Base-by-base conservation (phyloP, 2,329 filamentous ascomycete genomes). In the Aspergillus clavatus region DNA sequence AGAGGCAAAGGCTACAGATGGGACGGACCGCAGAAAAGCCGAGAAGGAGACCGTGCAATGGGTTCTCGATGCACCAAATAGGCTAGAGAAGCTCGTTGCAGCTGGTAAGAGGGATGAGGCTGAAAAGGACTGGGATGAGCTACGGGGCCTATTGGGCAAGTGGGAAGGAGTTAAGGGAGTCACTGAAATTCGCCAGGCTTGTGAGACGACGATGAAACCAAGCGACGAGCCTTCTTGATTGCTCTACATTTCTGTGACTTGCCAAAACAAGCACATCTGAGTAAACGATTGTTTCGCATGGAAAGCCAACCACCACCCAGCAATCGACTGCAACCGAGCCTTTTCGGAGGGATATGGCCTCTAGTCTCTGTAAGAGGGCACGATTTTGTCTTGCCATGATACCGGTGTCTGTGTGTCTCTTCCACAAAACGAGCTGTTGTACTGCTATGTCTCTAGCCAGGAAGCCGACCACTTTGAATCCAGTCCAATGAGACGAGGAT, bases 161-260 rank as follows among this genome's bases (percentile, higher is more conserved):
- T 75, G 72, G 72, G 54, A 66, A 16, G 63, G 63, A 3, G 69
- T 74, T 0, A 66, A 65, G 42, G 72, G 72, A 2, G 70, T 73
- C 21, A 51, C 62, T 29, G 65, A 73, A 40, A 45, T 75, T 10
- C 61, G 61, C 10, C 54, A 55, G 12, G 57, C 63, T 11, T 75
- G 72, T 52, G 62, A 67, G 43, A 63, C 63, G 21, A 56, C 65
- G 16, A 69, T 74, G 64, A 49, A 48, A 21, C 47, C 53, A 36
- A 42, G 50, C 11, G 49, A 45, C 18, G 50, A 58, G 19, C 51
- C 50, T 7, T 56, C 58, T 28, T 65, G 59, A 65, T 36, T 12
- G n/a, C 10, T 16, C 26, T 36, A 24, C 42, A 45, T 14, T 31
- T 33, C n/a, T 39, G 47, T 40, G 42, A 47, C 36, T 39, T 45